These are phyloP conservation scores for Colletotrichum viniferum DNA, from an alignment of 2,329 filamentous ascomycete genomes.

Conservation along the genomic window DNA sequence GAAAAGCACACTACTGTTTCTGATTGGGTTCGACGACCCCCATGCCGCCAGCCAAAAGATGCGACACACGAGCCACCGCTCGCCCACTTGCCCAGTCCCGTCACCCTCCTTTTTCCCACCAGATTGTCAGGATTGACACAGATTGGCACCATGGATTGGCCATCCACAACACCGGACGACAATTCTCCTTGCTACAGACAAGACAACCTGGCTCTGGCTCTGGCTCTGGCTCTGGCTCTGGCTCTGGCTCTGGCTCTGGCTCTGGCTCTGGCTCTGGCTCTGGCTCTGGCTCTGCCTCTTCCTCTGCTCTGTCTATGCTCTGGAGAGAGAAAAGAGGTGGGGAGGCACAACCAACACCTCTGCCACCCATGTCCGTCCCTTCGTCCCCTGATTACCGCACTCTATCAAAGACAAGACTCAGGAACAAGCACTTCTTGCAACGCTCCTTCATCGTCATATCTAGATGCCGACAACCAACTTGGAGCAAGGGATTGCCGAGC, in stretches of 20 bases:
- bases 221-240: too few relatives aligned
- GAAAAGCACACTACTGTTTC: conserved; percentile 22
- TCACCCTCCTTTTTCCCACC: conserved; percentile 7
- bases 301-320: background rate
- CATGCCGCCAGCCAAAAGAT: background rate
- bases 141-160: conserved; percentile 14
- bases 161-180: conserved; percentile 14
- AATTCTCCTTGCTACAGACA: conserved; percentile 15
- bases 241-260: background rate
- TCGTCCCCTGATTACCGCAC: background rate
- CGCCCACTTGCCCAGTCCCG: background rate
- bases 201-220: background rate
- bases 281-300: background rate
- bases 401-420: conserved; percentile 12
- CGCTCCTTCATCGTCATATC: background rate
- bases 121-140: conserved; percentile 16
- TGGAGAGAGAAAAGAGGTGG: background rate
- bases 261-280: too few relatives aligned
- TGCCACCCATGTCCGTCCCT: background rate
- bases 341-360: background rate
- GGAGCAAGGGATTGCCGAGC: background rate
- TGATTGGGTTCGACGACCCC: conserved; percentile 18
- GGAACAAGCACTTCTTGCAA: background rate
- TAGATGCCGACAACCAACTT: background rate
- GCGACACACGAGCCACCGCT: conserved; percentile 20